Evolutionary conservation across 2,329 filamentous ascomycete genomes (phyloP), one percentile per base, ranked within the genome.

Genomic region (Rutstroemia sp.): DNA sequence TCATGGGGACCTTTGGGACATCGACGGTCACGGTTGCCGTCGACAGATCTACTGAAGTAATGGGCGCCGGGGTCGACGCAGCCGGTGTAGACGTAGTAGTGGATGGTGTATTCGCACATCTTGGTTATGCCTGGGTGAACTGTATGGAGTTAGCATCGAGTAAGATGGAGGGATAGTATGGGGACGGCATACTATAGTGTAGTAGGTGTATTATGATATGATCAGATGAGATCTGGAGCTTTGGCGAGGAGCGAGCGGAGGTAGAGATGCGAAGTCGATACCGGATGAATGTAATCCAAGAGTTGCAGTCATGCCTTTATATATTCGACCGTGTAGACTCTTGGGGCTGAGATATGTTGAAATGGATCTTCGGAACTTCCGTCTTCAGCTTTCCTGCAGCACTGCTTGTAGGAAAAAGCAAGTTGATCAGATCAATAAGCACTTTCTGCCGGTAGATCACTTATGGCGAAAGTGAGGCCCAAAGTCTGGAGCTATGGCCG

Each of bases 1-100:
- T 89, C 86, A 69, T 90, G 87, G 27, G 87, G 87, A 0, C 84
- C 80, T 56, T 78, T 76, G 5, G 78, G 67, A 64, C 87, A 90
- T 34, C 78, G 74, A 34, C 76, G 72, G 57, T 82, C 78, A 60
- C 76, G 77, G 67, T 75, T 81, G 56, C 85, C 86, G 64, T 90
- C 87, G 52, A 85, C 75, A 1, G 82, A 82, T 1, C 84, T 88
- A 61, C 81, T 78, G 69, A 87, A 85, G 71, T 88, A 89, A 70
- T 90, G 87, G 16, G 80, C 76, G 42, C 81, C 82, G 0, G 86
- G 86, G 66, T 89, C 84, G 56, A 78, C 71, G 67, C 87, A 90
- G 45, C 81, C 78, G 57, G 83, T 84, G 73, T 89, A 89, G 70
- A 90, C 84, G 72, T 88, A 89, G 70, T 86, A 89, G 71, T 88